phyloP scores from a whole-genome alignment of 2,329 filamentous ascomycete species.

The Tolypocladium guangdongense region DNA sequence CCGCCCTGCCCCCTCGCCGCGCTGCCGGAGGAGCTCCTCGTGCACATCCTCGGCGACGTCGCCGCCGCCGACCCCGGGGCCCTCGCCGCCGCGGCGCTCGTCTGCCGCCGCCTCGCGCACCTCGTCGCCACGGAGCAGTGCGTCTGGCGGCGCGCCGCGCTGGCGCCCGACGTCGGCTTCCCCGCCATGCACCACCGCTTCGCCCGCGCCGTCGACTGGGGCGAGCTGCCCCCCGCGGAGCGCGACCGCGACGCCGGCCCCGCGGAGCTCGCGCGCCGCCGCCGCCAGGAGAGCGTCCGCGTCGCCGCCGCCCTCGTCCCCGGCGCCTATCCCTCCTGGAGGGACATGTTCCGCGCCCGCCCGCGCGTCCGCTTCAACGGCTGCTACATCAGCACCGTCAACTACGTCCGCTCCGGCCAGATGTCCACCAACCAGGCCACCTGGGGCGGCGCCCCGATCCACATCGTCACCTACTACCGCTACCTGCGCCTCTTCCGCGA shows the following conservation, averaged over 20 bases:
- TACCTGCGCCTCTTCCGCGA: conserved; percentile 94
- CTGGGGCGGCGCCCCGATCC: conserved; percentile 66
- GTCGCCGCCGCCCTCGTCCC: conserved; percentile 30
- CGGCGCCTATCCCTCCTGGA: conserved; percentile 41
- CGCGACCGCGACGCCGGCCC: no score
- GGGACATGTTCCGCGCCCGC: conserved; percentile 65
- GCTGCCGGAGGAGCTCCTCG: conserved; percentile 74
- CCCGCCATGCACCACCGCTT: conserved; percentile 74
- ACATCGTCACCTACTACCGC: conserved; percentile 96
- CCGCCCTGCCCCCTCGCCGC: conserved; percentile 69
- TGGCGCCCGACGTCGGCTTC: conserved; percentile 67
- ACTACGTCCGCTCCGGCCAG: conserved; percentile 80
- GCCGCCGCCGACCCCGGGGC: conserved; percentile 66
- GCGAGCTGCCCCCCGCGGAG: conserved; percentile 26
- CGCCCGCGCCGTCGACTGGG: conserved; percentile 49
- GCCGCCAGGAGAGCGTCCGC: conserved; percentile 20
- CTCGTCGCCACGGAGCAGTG: conserved; percentile 73
- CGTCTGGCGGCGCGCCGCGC: conserved; percentile 72
- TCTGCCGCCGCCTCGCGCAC: conserved; percentile 81
- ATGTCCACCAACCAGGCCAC: conserved; percentile 58
- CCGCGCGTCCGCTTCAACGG: conserved; percentile 90
- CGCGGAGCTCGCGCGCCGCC: conserved; percentile 25
- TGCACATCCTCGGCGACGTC: conserved; percentile 64
- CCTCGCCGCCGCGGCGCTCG: conserved; percentile 63
- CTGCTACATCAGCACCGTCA: conserved; percentile 92